Percentiles rank a stretch among this genome's conserved stretches.
Evolutionary conservation across 1,139 yeast genomes (phyloP).

Genomic region (Suhomyces kunorum): DNA sequence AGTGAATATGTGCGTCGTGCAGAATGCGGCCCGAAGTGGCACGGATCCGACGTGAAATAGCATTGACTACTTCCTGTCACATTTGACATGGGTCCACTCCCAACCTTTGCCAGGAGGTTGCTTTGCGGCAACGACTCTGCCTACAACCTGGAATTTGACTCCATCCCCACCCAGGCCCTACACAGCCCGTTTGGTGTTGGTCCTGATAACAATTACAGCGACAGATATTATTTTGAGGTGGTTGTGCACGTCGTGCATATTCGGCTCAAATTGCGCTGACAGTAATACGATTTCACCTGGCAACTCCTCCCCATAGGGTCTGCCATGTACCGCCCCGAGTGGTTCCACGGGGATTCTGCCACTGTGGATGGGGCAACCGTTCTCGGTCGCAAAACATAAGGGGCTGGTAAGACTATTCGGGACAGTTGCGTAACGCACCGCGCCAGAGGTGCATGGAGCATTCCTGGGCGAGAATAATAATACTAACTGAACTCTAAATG

Average conservation of each 20-base stretch:
- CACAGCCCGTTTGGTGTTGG: background rate
- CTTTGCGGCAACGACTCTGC: background rate
- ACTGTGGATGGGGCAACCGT: background rate
- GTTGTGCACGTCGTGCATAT: background rate
- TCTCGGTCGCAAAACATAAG: background rate
- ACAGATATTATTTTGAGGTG: slow-evolving; percentile 1
- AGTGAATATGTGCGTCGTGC: too few relatives aligned
- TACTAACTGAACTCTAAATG: too few relatives aligned
- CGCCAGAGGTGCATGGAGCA: background rate
- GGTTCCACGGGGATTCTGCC: too few relatives aligned
- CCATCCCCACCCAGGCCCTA: too few relatives aligned
- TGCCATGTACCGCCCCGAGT: too few relatives aligned
- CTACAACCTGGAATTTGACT: too few relatives aligned
- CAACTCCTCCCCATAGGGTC: background rate
- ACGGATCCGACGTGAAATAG: too few relatives aligned
- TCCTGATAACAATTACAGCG: background rate
- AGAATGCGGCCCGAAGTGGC: too few relatives aligned
- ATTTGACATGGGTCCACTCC: too few relatives aligned
- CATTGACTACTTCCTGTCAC: too few relatives aligned
- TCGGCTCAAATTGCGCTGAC: background rate
- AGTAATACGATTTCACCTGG: background rate
- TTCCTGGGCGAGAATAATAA: too few relatives aligned
- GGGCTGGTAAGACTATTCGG: background rate
- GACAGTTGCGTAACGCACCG: background rate
- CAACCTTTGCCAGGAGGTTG: too few relatives aligned